Evolutionary conservation across 75 land plant genomes (phyloP), one percentile per base, ranked within the genome.

Genomic region (Ceratopteris richardii): DNA sequence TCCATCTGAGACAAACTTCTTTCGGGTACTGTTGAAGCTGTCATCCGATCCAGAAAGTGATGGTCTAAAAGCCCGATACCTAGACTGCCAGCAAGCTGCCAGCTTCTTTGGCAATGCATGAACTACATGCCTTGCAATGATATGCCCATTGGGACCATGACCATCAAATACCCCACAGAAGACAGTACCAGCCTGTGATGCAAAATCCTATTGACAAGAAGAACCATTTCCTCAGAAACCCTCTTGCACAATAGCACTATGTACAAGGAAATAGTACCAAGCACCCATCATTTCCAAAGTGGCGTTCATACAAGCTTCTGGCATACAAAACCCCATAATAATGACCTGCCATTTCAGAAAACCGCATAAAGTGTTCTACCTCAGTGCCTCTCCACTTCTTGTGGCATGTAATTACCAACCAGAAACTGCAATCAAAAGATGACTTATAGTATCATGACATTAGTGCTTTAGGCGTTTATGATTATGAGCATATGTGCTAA

Each of bases 91-190:
- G 50, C 22, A 70, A 22, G 74, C 58, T 60, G 70, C 63, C 65
- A 89, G 77, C 65, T 79, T 75, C 10, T 68, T 50, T 2, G 87
- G 84, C 43, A 89, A 70, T 0, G 75, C 66, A 51, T 89, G 87
- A 42, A 90, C 60, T 19, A 89, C 90, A 26, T 33, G 77, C 23
- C 80, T 74, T 4, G 95, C 82, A 31, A 86, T 91, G 51, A 68
- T 66, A 62, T 89, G 91, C 9, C 95, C 95, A 61, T 68, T 66
- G 18, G 86, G 95, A 17, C 95, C 95, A 60, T 89, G 95, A 24
- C 95, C 95, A 69, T 89, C 95, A 58, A 89, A 89, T 9, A 89
- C 79, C 18, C 95, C 95, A 48, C 95, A 89, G 54, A 86, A 82
- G 1, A 79, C 55, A 54, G 76, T 75, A 24, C 77, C 95, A n/a